These are phyloP conservation scores for Oemleria cerasiformis DNA, from an alignment of 306 rosid species.

Conservation along the genomic window DNA sequence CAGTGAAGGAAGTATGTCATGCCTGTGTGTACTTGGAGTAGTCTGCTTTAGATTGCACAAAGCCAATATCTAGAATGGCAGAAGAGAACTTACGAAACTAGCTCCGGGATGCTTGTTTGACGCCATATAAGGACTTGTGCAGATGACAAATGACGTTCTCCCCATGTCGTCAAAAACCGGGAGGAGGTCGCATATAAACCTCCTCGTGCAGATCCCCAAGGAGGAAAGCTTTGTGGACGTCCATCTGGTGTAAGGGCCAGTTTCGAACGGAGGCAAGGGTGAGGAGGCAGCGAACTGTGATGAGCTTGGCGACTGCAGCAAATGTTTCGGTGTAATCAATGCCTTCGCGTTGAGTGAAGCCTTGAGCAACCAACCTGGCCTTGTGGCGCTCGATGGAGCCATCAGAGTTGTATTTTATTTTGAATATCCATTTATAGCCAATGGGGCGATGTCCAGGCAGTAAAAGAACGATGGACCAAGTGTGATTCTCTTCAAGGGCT, in stretches of 20 bases:
- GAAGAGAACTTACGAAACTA: background rate
- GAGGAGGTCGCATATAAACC: background rate
- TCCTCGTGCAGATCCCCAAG: background rate
- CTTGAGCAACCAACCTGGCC: background rate
- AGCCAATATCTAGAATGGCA: background rate
- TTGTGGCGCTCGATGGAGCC: background rate
- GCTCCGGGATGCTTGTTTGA: background rate
- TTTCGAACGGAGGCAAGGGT: background rate
- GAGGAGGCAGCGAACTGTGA: background rate
- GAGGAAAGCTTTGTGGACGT: background rate
- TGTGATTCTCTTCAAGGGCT: background rate
- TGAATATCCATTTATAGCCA: background rate
- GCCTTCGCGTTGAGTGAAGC: background rate
- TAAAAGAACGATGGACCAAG: background rate
- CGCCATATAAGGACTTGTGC: background rate
- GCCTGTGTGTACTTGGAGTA: background rate
- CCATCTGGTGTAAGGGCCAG: background rate
- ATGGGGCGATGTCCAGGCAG: background rate
- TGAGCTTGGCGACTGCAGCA: background rate
- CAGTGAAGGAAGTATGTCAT: background rate
- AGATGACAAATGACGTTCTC: background rate
- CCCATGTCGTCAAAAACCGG: background rate
- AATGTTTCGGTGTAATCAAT: background rate
- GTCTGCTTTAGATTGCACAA: background rate
- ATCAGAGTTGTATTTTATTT: background rate